Base-by-base conservation (phyloP, 805 yeast genomes). In the Komagataella phaffii region DNA sequence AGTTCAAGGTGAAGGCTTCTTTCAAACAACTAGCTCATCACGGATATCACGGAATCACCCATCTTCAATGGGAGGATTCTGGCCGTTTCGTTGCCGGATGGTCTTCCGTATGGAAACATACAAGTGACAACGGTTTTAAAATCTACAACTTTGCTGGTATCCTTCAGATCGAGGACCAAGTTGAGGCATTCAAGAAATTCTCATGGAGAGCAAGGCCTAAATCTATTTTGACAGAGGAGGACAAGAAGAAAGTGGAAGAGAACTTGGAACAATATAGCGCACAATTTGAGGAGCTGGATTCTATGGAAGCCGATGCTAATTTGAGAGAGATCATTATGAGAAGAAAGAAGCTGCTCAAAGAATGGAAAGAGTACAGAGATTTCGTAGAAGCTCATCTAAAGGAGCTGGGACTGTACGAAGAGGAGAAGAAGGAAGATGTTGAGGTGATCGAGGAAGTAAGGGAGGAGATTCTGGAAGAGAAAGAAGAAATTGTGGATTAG, bases 151-250 rank as follows among this genome's bases (percentile, higher is more conserved):
- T 87, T 67, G 83, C 85, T 49, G 99, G 99, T 62, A 75, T 73
- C 58, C 58, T 81, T 57, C 67, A 88, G 54, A 81, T 83, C 59
- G 93, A 86, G 60, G 96, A 90, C 62, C 67, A 76, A 21, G 67
- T 87, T 55, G 93, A 87, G 60, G 85, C 83, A 52, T 88, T 93
- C 79, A 86, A 82, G 70, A 90, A 86, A 55, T 87, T 91, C 62
- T 74, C 80, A 55, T 93, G 99, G 99, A 86, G 99, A 75, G 98
- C 98, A 62, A 83, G 99, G 72, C 99, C 99, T 50, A 79, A 78
- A 17, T 76, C 89, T 2, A 68, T 83, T 57, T 79, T 93, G 64
- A 73, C 82, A 55, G 80, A 83, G 60, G 84, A 80, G 58, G 95
- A 88, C 67, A 80, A 80, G 74, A 88, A 88, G 84, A 85, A 83